Conservation (phyloP, 345 rosid species). For the Alliaria petiolata region DNA sequence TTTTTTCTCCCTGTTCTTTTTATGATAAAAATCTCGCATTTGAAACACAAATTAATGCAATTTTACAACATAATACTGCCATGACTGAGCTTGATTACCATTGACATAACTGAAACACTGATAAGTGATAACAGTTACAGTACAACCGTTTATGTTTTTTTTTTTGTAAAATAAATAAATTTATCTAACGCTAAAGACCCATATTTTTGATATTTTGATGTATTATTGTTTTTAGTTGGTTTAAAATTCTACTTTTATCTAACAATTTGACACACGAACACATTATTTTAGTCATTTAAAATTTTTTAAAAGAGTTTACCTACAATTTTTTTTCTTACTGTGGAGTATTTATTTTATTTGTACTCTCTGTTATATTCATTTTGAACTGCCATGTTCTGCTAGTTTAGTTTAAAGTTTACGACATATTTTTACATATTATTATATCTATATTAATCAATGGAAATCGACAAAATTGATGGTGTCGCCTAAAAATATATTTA, state of each 20-base stretch:
- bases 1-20: background rate
- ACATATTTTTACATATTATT: background rate
- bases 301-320: no score
- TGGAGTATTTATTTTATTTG: no score
- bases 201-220: no score
- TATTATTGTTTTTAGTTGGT: no score
- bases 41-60: background rate
- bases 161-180: background rate
- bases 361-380: background rate
- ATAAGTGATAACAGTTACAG: background rate
- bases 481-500: background rate
- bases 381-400: background rate
- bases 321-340: background rate
- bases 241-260: no score
- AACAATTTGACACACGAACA: no score
- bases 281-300: no score
- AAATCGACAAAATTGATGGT: conserved; percentile 4
- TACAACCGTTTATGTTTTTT: background rate
- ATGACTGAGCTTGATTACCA: background rate
- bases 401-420: background rate
- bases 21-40: no score
- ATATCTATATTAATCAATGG: background rate
- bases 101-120: background rate
- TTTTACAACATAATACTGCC: background rate
- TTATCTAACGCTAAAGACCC: no score